A percentile compares a stretch with the other conserved stretches of the same genome.
These are phyloP conservation scores for Cardamine occulta DNA, from an alignment of 345 rosid genomes.

Conservation along the genomic window DNA sequence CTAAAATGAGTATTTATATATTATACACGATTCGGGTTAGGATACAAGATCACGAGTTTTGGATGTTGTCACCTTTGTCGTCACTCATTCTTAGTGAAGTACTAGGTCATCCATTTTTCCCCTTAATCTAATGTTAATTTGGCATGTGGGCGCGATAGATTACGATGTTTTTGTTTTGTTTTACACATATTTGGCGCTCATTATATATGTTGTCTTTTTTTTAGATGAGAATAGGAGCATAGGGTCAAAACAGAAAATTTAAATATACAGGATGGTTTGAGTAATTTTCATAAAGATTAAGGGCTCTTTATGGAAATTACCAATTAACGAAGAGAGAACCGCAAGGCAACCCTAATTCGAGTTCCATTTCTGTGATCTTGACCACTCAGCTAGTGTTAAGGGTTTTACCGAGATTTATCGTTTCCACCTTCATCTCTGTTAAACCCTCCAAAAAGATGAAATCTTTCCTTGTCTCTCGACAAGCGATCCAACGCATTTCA, in stretches of 20 bases:
- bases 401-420: slow-evolving; percentile 35
- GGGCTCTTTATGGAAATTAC: slow-evolving; percentile 1
- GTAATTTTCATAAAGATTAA: not conserved
- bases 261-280: not conserved
- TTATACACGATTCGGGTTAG: not conserved
- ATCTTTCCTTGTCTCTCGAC: slow-evolving; percentile 46
- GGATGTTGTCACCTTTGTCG: not conserved
- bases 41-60: not conserved
- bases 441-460: slow-evolving; percentile 39
- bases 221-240: not conserved
- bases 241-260: not conserved
- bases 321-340: slow-evolving; percentile 14
- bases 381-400: slow-evolving; percentile 21
- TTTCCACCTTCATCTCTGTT: slow-evolving; percentile 6
- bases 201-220: not conserved
- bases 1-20: not conserved
- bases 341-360: slow-evolving; percentile 37
- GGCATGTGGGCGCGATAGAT: not conserved
- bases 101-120: not conserved
- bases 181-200: not conserved
- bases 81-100: not conserved
- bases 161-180: not conserved
- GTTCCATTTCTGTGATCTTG: slow-evolving; percentile 31
- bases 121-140: not conserved
- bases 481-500: slow-evolving; percentile 45